Evolutionary conservation across 2,329 filamentous ascomycete genomes (phyloP), one percentile per base, ranked within the genome.

Genomic region (Sarocladium strictum): DNA sequence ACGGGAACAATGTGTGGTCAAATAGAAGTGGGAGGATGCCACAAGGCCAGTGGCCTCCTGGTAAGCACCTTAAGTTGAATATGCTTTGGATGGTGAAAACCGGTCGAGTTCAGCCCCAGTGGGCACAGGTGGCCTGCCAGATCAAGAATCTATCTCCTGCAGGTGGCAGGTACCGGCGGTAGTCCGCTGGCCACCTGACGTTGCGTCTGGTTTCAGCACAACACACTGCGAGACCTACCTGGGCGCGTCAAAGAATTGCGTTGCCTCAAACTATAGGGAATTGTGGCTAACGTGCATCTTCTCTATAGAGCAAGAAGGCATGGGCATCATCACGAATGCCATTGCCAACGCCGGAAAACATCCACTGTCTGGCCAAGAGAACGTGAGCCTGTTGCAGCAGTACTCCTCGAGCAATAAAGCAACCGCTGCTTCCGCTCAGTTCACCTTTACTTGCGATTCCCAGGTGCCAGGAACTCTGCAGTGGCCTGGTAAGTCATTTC

Each of bases 371-470:
- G 87, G 85, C 14, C 85, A 90, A 65, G 89, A 93, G 65, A 94
- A 90, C 69, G 77, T 86, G 59, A 93, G 87, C 68, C 77, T 92
- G 57, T 72, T 95, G 50, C 85, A 90, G 55, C 87, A 90, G 65
- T 84, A 87, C 67, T 65, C 66, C 9, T 74, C 80, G 17, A 70
- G 76, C 5, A 76, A 76, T 56, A 86, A 82, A 63, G 67, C 80
- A 3, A 84, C 80, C 33, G 84, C 89, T 3, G 82, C 86, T 5
- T 90, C 91, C 55, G 87, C 89, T 0, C 90, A 97, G 63, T 99
- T 99, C 68, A 99, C 94, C 10, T 99, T 99, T 66, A 96, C 90
- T 12, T 97, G 91, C 70, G 89, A 95, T 64, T 93, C 92, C 1
- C 90, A 94, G 66, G 90, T 91, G 35, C 86, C 89, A 1, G 90